Evolutionary conservation across 1,139 yeast genomes (phyloP).

Genomic region (Pichia sp.): DNA sequence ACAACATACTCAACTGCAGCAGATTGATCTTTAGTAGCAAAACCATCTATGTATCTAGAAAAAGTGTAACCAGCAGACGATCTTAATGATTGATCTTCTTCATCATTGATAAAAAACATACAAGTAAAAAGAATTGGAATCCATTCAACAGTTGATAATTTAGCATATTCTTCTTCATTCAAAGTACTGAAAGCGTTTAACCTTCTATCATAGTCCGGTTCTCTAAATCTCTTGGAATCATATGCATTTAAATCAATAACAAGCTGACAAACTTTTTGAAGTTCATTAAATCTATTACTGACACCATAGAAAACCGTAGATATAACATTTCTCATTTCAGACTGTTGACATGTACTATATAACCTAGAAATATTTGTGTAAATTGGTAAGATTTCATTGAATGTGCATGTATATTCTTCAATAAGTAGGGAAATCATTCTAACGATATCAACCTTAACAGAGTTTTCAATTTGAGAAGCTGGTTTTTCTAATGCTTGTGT

Average conservation of each 20-base stretch:
- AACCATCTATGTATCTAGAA: conserved; percentile 59
- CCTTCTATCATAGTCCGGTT: conserved; percentile 74
- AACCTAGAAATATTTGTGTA: conserved; percentile 54
- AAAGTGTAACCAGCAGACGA: conserved; percentile 68
- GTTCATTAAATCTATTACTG: conserved; percentile 45
- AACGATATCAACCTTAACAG: conserved; percentile 54
- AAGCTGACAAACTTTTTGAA: conserved; percentile 42
- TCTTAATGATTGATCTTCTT: conserved; percentile 74
- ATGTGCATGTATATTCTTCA: conserved; percentile 44
- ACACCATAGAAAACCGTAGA: conserved; percentile 54
- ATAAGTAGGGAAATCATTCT: conserved; percentile 38
- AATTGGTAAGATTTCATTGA: conserved; percentile 47
- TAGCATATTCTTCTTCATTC: conserved; percentile 47
- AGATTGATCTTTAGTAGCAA: conserved; percentile 32
- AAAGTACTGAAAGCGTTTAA: conserved; percentile 60
- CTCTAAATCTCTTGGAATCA: conserved; percentile 55
- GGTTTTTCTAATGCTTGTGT: conserved; percentile 61
- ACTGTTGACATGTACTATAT: conserved; percentile 53
- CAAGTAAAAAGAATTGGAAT: conserved; percentile 64
- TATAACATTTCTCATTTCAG: conserved; percentile 53
- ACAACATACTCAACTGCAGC: conserved; percentile 33
- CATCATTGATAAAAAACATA: conserved; percentile 68
- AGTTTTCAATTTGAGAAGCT: conserved; percentile 43
- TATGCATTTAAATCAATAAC: conserved; percentile 65
- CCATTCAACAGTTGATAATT: conserved; percentile 62